Evolutionary conservation across 106 monocot species (phyloP).

Genomic region (Allium cepa): DNA sequence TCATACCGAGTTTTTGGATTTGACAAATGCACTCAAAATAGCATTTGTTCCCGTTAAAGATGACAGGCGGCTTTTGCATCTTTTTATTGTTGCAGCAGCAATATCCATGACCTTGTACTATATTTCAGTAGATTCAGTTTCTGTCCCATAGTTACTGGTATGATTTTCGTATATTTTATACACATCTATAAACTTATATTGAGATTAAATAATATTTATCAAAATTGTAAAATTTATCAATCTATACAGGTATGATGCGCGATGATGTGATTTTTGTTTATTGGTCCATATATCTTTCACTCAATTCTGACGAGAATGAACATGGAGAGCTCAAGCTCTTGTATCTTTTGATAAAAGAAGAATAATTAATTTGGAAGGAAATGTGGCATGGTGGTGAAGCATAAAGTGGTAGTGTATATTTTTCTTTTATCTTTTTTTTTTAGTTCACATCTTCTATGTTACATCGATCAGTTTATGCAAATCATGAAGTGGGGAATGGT

Average conservation of each 20-base stretch:
- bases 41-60: conserved; percentile 68
- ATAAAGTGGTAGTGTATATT: background rate
- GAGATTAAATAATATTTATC: too few relatives aligned
- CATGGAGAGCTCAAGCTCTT: background rate
- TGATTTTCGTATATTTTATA: background rate
- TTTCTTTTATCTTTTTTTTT: background rate
- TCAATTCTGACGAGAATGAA: too few relatives aligned
- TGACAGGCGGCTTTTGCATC: conserved; percentile 44
- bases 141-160: conserved; percentile 8
- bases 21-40: conserved; percentile 54
- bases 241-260: conserved; percentile 4
- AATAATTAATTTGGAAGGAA: background rate
- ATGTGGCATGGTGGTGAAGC: background rate
- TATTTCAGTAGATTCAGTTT: conserved; percentile 23
- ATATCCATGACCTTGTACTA: conserved; percentile 44
- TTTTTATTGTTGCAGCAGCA: conserved; percentile 41
- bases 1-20: conserved; percentile 58
- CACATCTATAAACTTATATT: background rate
- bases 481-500: too few relatives aligned
- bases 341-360: conserved; percentile 1
- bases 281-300: background rate
- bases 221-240: background rate
- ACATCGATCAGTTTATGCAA: too few relatives aligned
- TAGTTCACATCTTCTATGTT: background rate
- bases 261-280: background rate